Evolutionary conservation across 2,329 filamentous ascomycete genomes (phyloP).

Genomic region (Coniochaeta pulveracea): DNA sequence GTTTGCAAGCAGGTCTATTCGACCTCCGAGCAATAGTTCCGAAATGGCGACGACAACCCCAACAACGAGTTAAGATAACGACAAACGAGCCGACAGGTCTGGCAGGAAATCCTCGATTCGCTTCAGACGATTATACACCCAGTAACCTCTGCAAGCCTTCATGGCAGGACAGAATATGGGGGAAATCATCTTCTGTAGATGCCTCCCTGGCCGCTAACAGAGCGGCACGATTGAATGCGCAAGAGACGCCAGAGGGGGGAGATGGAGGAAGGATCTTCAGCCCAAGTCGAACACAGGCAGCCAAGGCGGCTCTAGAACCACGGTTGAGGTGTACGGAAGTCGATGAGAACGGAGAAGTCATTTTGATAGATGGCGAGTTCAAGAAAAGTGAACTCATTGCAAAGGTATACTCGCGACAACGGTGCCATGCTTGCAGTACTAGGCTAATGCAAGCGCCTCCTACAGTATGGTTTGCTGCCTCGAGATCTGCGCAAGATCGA

Average conservation of each 20-base stretch:
- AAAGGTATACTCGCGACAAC: slow-evolving; percentile 31
- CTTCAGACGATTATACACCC: slow-evolving; percentile 15
- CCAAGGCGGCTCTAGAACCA: slow-evolving; percentile 73
- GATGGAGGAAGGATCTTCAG: slow-evolving; percentile 45
- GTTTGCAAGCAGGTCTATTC: slow-evolving; percentile 11
- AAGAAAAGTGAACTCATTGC: slow-evolving; percentile 96
- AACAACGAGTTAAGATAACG: slow-evolving; percentile 4
- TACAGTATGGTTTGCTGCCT: slow-evolving; percentile 77
- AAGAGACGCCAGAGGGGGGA: slow-evolving; percentile 53
- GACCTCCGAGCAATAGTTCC: slow-evolving; percentile 15
- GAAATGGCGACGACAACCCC: slow-evolving; percentile 14
- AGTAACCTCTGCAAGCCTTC: slow-evolving; percentile 16
- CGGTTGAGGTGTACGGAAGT: slow-evolving; percentile 90
- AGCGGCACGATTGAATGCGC: slow-evolving; percentile 31
- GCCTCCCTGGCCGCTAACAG: slow-evolving; percentile 19
- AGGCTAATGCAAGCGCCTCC: too few species aligned
- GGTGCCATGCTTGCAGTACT: slow-evolving; percentile 7
- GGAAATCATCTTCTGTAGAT: slow-evolving; percentile 25
- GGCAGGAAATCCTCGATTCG: slow-evolving; percentile 12
- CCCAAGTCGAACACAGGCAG: slow-evolving; percentile 56
- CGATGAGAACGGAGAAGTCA: slow-evolving; percentile 83
- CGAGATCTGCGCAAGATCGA: slow-evolving; percentile 97
- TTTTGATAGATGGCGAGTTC: slow-evolving; percentile 79
- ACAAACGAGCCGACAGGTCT: slow-evolving; percentile 5
- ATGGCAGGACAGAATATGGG: slow-evolving; percentile 38